A percentile compares a stretch with the other conserved stretches of the same genome.
These are phyloP conservation scores for Suhomyces sp. DNA, from an alignment of 805 yeast species.

Conservation along the genomic window DNA sequence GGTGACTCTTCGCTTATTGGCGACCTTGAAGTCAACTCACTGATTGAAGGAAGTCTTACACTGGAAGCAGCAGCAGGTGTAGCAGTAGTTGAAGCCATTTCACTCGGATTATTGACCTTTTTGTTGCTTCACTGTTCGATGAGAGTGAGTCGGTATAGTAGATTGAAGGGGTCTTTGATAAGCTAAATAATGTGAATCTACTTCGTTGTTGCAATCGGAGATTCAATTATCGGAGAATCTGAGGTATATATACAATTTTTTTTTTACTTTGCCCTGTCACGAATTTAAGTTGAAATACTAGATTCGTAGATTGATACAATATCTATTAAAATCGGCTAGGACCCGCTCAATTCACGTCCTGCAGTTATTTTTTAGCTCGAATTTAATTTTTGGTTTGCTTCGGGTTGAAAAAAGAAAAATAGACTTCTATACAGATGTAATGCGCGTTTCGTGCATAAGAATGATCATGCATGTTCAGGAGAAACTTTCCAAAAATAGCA, in stretches of 20 bases:
- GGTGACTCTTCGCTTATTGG: constrained; percentile 8
- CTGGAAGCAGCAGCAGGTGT: constrained; percentile 1
- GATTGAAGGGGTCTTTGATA: not conserved
- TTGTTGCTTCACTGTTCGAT: not conserved
- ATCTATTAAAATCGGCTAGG: constrained; percentile 6
- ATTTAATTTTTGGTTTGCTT: not conserved
- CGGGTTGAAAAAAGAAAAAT: constrained; percentile 1
- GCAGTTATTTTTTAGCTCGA: not conserved
- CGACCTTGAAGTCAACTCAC: constrained; percentile 13
- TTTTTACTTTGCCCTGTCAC: not conserved
- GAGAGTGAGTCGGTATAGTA: not conserved
- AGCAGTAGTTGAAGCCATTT: constrained; percentile 5
- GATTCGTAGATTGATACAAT: constrained; percentile 5
- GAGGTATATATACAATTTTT: constrained; percentile 1
- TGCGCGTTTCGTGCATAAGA: constrained; percentile 6
- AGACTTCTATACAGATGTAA: constrained; percentile 4
- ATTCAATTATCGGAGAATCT: not conserved
- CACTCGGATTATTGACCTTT: not conserved
- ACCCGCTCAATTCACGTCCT: constrained; percentile 4
- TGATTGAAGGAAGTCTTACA: constrained; percentile 13
- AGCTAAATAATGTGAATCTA: not conserved
- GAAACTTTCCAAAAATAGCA: not conserved
- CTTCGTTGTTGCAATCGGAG: not conserved
- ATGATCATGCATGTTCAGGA: not conserved
- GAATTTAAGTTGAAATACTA: constrained; percentile 1